A percentile compares a stretch with the other conserved stretches of the same genome.
phyloP scores from a whole-genome alignment of 2,329 filamentous ascomycete species.

The Aureobasidium vineae region DNA sequence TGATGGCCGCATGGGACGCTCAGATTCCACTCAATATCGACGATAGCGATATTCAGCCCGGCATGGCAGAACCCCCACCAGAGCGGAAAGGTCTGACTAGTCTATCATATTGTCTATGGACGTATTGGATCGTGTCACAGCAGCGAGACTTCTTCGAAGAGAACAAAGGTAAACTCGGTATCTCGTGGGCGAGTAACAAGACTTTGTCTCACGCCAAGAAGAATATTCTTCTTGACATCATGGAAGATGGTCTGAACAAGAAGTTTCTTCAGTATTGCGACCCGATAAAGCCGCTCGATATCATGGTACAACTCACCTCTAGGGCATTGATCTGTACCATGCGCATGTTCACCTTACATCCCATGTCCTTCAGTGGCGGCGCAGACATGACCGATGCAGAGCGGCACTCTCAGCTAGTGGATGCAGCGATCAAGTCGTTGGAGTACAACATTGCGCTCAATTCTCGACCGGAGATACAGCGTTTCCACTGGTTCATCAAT shows the following conservation, averaged over 20 bases:
- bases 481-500: conserved; percentile 24
- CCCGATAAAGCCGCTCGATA: conserved; percentile 26
- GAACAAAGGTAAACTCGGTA: conserved; percentile 4
- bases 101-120: conserved; percentile 25
- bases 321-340: conserved; percentile 19
- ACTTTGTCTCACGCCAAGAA: conserved; percentile 3
- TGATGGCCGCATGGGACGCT: conserved; percentile 25
- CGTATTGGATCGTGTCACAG: conserved; percentile 15
- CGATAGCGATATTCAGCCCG: conserved; percentile 12
- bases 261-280: conserved; percentile 28
- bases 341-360: conserved; percentile 25
- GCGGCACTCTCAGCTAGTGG: conserved; percentile 10
- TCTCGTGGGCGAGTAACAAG: conserved; percentile 19
- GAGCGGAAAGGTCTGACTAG: conserved; percentile 24
- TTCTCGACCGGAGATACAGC: conserved; percentile 7
- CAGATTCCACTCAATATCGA: conserved; percentile 24
- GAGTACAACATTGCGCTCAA: conserved; percentile 25
- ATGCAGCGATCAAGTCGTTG: conserved; percentile 8
- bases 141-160: conserved; percentile 14
- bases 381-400: conserved; percentile 9
- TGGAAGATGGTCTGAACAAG: conserved; percentile 23
- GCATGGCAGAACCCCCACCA: conserved; percentile 13
- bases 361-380: neutral
- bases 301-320: conserved; percentile 18
- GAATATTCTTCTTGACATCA: neutral